Base-by-base conservation (phyloP, 768 basidiomycete genomes). In the Auricularia sp. region DNA sequence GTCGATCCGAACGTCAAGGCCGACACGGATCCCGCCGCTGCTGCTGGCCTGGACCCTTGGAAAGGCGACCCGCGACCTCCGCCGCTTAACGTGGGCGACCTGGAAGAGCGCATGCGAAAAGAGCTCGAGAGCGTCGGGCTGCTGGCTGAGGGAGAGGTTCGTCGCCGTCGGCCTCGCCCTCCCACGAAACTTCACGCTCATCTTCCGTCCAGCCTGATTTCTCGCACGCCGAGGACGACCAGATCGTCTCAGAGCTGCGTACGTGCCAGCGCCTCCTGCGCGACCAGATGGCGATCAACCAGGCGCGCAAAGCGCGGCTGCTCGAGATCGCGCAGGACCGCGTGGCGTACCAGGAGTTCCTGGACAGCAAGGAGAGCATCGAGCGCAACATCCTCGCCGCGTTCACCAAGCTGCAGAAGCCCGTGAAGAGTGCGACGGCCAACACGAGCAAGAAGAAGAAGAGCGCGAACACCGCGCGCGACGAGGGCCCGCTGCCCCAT, bases 341-440 rank as follows among this genome's bases (percentile, higher is more conserved):
- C 24, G 81, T 98, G 18, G 94, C 88, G 5, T 92, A 93, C 72
- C 91, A 93, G 71, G 96, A 98, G 71, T 98, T 96, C 77, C 75
- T 92, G 65, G 89, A 92, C 36, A 74, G 85, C 7, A 85, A 94
- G 18, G 94, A 96, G 67, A 81, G 88, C 3, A 83, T 98, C 61
- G 95, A 98, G 79, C 89, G 85, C 78, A 86, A 87, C 69, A 92
- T 98, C 72, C 79, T 82, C 58, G 79, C 77, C 18, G 78, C 87
- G 10, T 97, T 89, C 77, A 72, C 83, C 63, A 93, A 90, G 74
- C 80, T 94, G 59, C 88, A 92, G 78, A 88, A 90, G 78, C 62
- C 68, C 33, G 68, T 71, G 45, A 68, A 66, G 44, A 64, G 89
- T 74, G 88, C 89, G 64, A 82, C 76, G 3, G 85, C 86, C 13